Conservation (phyloP, 805 yeast genomes). For the Zygoascus biomembranicola region DNA sequence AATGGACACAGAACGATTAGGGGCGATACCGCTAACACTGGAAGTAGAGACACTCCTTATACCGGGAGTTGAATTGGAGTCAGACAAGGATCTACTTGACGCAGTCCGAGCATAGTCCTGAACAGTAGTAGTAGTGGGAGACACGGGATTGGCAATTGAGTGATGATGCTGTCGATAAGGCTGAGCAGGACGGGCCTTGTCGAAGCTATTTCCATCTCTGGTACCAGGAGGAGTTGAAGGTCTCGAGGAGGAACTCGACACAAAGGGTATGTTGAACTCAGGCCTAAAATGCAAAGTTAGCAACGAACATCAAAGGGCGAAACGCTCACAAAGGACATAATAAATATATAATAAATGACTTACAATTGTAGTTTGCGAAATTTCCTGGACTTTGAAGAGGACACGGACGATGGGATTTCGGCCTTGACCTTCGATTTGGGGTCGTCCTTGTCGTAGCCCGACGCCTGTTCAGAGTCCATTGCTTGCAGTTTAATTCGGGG, state of each 20-base stretch:
- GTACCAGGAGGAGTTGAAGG: neutral
- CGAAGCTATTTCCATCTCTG: neutral
- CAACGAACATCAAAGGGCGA: neutral
- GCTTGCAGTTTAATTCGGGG: neutral
- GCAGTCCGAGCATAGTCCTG: neutral
- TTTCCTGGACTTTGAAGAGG: neutral
- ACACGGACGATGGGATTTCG: neutral
- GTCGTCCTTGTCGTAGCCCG: neutral
- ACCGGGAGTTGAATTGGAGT: neutral
- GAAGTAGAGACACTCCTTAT: neutral
- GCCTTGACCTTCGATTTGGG: conserved; percentile 1
- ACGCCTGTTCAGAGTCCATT: neutral
- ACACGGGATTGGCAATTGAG: neutral
- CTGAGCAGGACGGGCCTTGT: neutral
- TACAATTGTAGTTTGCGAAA: conserved; percentile 1
- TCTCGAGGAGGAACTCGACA: conserved; percentile 1
- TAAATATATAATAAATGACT: no score
- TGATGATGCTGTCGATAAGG: neutral
- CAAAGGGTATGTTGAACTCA: conserved; percentile 6
- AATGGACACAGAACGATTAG: neutral
- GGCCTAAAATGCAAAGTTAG: neutral
- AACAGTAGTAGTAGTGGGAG: neutral
- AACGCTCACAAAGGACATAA: neutral
- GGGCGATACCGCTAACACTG: neutral
- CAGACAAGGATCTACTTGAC: neutral